Evolutionary conservation across 2,329 filamentous ascomycete species (phyloP).

Genomic region (Purpureocillium takamizusanense): DNA sequence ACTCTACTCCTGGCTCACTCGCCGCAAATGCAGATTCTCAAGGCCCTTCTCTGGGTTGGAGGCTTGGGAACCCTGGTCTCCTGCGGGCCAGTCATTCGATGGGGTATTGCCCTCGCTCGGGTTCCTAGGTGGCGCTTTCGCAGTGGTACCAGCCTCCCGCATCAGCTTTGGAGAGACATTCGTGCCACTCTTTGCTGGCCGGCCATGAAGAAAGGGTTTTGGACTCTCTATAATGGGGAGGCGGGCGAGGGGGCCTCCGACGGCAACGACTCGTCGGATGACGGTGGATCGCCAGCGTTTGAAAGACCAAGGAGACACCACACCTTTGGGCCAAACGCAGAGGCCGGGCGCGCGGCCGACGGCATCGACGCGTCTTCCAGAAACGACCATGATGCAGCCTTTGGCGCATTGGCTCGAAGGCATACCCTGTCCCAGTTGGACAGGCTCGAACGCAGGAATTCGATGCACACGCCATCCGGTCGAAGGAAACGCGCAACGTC

Average conservation of each 20-base stretch:
- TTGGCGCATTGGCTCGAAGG: slow-evolving; percentile 21
- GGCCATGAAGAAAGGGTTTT: slow-evolving; percentile 32
- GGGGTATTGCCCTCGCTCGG: slow-evolving; percentile 77
- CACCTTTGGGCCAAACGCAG: slow-evolving; percentile 16
- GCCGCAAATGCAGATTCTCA: slow-evolving; percentile 77
- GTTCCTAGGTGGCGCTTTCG: slow-evolving; percentile 88
- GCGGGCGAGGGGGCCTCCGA: slow-evolving; percentile 21
- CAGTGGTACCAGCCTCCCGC: slow-evolving; percentile 33
- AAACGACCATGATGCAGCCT: slow-evolving; percentile 8
- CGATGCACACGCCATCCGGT: slow-evolving; percentile 51
- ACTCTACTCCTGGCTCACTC: slow-evolving; percentile 68
- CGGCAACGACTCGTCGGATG: slow-evolving; percentile 19
- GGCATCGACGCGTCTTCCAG: slow-evolving; percentile 11
- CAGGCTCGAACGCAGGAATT: slow-evolving; percentile 24
- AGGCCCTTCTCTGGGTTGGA: slow-evolving; percentile 77
- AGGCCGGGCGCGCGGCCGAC: slow-evolving; percentile 7
- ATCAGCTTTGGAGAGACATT: slow-evolving; percentile 27
- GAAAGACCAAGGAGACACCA: slow-evolving; percentile 16
- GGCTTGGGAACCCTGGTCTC: slow-evolving; percentile 65
- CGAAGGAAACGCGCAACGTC: slow-evolving; percentile 58
- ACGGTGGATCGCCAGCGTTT: slow-evolving; percentile 11
- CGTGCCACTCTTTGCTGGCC: slow-evolving; percentile 35
- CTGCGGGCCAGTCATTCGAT: slow-evolving; percentile 66
- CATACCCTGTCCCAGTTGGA: slow-evolving; percentile 44
- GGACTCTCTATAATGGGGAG: no score